These are phyloP conservation scores for Aspergillus sparsus DNA, from an alignment of 495 filamentous ascomycete species.

Conservation along the genomic window DNA sequence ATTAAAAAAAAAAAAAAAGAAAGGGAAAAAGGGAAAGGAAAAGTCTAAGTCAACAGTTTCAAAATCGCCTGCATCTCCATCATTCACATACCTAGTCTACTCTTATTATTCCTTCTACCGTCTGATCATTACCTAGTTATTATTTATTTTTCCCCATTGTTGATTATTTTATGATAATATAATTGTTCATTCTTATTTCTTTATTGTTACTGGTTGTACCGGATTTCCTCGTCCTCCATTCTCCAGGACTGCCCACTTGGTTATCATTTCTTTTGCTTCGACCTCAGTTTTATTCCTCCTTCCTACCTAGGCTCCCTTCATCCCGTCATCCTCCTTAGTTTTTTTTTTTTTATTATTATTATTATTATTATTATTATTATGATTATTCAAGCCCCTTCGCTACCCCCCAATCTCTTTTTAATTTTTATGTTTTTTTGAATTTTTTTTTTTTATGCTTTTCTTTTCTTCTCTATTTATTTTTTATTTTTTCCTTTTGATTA, in stretches of 20 bases:
- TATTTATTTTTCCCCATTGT: too few relatives aligned
- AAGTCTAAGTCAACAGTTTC: constrained; percentile 10
- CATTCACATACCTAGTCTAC: constrained; percentile 18
- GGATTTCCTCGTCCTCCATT: background rate
- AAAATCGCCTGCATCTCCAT: constrained; percentile 19
- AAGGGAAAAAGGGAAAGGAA: background rate
- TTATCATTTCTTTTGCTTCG: constrained; percentile 4
- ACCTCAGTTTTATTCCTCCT: background rate
- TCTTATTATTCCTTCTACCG: constrained; percentile 20
- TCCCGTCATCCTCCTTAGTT: background rate
- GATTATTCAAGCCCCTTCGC: background rate
- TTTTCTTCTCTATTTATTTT: background rate
- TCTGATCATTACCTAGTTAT: constrained; percentile 4
- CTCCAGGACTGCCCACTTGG: background rate
- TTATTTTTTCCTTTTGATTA: too few relatives aligned
- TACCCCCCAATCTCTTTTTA: constrained; percentile 5
- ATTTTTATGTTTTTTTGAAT: background rate
- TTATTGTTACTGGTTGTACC: background rate
- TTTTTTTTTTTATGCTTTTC: background rate
- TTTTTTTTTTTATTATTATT: background rate
- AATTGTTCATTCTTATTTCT: constrained; percentile 1
- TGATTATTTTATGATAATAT: constrained; percentile 7
- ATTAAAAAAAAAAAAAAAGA: constrained; percentile 7
- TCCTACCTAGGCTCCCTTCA: background rate
- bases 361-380: too few relatives aligned